These are phyloP conservation scores for Bruguiera hainesii DNA, from an alignment of 441 rosid species.

Conservation along the genomic window DNA sequence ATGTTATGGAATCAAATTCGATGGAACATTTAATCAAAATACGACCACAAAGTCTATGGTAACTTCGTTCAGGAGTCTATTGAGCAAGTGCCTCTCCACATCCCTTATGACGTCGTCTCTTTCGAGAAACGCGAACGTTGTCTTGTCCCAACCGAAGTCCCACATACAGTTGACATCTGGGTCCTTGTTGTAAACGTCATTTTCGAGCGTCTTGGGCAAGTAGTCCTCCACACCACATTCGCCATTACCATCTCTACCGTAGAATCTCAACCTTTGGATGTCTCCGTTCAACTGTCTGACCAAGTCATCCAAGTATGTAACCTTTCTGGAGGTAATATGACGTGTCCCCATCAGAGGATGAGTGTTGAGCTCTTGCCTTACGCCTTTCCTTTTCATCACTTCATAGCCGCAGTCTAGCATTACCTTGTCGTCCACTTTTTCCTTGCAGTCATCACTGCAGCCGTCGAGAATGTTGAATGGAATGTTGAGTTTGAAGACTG, in stretches of 20 bases:
- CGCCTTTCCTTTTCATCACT: slow-evolving; percentile 74
- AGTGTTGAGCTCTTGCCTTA: slow-evolving; percentile 56
- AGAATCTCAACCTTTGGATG: slow-evolving; percentile 47
- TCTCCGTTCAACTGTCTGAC: slow-evolving; percentile 52
- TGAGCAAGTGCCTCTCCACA: slow-evolving; percentile 54
- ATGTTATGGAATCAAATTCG: not conserved
- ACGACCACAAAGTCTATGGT: slow-evolving; percentile 40
- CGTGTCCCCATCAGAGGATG: slow-evolving; percentile 51
- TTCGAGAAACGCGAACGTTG: slow-evolving; percentile 42
- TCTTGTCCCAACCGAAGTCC: slow-evolving; percentile 73
- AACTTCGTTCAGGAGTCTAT: slow-evolving; percentile 54
- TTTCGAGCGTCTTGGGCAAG: slow-evolving; percentile 61
- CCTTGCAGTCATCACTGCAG: slow-evolving; percentile 25
- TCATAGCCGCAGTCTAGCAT: slow-evolving; percentile 73
- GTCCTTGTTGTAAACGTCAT: slow-evolving; percentile 47
- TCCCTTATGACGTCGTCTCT: slow-evolving; percentile 61
- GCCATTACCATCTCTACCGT: slow-evolving; percentile 41
- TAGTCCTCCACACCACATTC: slow-evolving; percentile 50
- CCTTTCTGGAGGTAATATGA: slow-evolving; percentile 26
- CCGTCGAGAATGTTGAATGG: slow-evolving; percentile 31
- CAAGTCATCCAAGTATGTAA: slow-evolving; percentile 56
- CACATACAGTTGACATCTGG: slow-evolving; percentile 78
- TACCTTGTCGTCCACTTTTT: slow-evolving; percentile 45
- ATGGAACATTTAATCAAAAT: not conserved
- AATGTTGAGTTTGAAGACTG: slow-evolving; percentile 67